These are phyloP conservation scores for Termitomyces sp. DNA, from an alignment of 768 basidiomycete species.

Conservation along the genomic window DNA sequence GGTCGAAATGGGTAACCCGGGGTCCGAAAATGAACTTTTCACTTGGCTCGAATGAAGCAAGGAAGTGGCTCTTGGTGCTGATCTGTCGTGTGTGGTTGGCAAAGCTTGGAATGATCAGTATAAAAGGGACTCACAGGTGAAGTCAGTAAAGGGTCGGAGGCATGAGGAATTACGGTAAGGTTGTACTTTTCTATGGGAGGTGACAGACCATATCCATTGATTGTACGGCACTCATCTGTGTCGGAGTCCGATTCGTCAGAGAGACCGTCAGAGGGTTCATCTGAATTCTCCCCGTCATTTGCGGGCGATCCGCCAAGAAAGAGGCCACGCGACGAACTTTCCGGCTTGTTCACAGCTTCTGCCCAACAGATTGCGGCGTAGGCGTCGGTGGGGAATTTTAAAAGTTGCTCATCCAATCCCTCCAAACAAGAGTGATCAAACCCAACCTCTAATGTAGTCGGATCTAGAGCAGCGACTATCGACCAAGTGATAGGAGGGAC, in stretches of 20 bases:
- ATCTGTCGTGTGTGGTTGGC: neutral
- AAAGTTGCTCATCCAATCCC: slow-evolving; percentile 33
- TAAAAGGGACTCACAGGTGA: slow-evolving; percentile 3
- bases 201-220: slow-evolving; percentile 7
- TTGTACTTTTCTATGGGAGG: neutral
- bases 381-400: slow-evolving; percentile 31
- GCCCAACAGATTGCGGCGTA: slow-evolving; percentile 36
- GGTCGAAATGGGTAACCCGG: slow-evolving; percentile 14
- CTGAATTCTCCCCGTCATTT: neutral
- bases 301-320: neutral
- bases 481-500: slow-evolving; percentile 9
- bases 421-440: slow-evolving; percentile 35
- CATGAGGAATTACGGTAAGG: neutral
- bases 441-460: slow-evolving; percentile 31
- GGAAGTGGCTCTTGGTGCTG: slow-evolving; percentile 1
- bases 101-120: neutral
- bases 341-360: slow-evolving; percentile 15
- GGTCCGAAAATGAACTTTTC: slow-evolving; percentile 16
- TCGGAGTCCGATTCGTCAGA: slow-evolving; percentile 25
- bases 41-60: slow-evolving; percentile 1
- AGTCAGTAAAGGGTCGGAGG: neutral
- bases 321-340: slow-evolving; percentile 1
- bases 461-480: slow-evolving; percentile 25
- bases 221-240: slow-evolving; percentile 23
- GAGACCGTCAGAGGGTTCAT: slow-evolving; percentile 14